A percentile compares a stretch with the other conserved stretches of the same genome.
Conservation (phyloP, 2,329 filamentous ascomycete species). For the Exophiala lecanii-corni region DNA sequence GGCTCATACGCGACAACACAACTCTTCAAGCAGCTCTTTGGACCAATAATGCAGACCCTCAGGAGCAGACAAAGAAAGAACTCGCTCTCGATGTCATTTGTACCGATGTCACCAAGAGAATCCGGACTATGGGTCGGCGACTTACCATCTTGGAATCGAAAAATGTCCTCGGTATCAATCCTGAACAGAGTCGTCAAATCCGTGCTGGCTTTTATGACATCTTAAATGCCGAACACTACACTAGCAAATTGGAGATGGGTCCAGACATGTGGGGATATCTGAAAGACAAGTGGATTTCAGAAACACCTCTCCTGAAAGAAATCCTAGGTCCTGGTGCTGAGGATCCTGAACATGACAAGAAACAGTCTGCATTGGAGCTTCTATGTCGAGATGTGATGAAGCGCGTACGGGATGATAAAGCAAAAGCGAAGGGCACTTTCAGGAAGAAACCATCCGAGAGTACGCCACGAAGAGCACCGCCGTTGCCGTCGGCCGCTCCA, state of each 20-base stretch:
- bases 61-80: slow-evolving; percentile 48
- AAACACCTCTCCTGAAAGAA: slow-evolving; percentile 51
- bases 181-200: slow-evolving; percentile 61
- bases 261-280: slow-evolving; percentile 66
- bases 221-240: slow-evolving; percentile 62
- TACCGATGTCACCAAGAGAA: slow-evolving; percentile 74
- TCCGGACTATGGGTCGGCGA: slow-evolving; percentile 60
- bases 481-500: slow-evolving; percentile 30
- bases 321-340: slow-evolving; percentile 48
- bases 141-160: slow-evolving; percentile 73
- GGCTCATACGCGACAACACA: slow-evolving; percentile 59
- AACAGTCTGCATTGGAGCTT: slow-evolving; percentile 63
- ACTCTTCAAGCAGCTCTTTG: slow-evolving; percentile 62
- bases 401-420: slow-evolving; percentile 64
- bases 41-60: slow-evolving; percentile 53
- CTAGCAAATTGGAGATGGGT: slow-evolving; percentile 68
- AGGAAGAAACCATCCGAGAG: slow-evolving; percentile 30
- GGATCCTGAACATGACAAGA: slow-evolving; percentile 52
- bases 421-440: slow-evolving; percentile 41
- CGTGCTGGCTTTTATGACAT: slow-evolving; percentile 63
- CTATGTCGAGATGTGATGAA: slow-evolving; percentile 75
- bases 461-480: slow-evolving; percentile 38
- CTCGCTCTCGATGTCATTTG: slow-evolving; percentile 75
- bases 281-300: slow-evolving; percentile 63
- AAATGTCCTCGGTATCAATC: slow-evolving; percentile 64